These are phyloP conservation scores for Pyrus pyrifolia DNA, from an alignment of 306 rosid genomes.

Conservation along the genomic window DNA sequence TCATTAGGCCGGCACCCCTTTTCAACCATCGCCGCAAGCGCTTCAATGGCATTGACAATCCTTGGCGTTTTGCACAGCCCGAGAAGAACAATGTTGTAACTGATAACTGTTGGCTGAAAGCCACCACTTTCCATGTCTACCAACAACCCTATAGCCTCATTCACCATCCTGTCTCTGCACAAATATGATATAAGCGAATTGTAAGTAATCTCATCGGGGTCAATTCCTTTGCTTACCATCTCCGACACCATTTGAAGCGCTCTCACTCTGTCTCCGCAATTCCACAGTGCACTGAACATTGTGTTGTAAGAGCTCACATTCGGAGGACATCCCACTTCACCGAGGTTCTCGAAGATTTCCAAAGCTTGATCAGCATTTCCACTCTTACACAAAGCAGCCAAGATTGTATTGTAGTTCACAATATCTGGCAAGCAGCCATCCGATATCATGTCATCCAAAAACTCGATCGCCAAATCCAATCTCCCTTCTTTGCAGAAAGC, in stretches of 20 bases:
- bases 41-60: constrained; percentile 56
- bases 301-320: constrained; percentile 77
- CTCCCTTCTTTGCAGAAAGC: constrained; percentile 67
- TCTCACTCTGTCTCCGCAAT: constrained; percentile 49
- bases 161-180: constrained; percentile 88
- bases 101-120: constrained; percentile 51
- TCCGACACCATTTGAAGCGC: constrained; percentile 62
- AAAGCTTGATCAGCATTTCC: constrained; percentile 65
- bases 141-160: constrained; percentile 71
- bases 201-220: constrained; percentile 70
- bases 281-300: constrained; percentile 77
- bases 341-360: constrained; percentile 58
- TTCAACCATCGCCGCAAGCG: constrained; percentile 53
- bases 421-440: constrained; percentile 76
- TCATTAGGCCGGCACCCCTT: constrained; percentile 66
- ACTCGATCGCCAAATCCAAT: constrained; percentile 57
- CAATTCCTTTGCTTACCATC: constrained; percentile 55
- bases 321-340: constrained; percentile 74
- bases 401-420: constrained; percentile 68
- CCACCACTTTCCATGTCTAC: constrained; percentile 56
- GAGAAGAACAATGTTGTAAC: constrained; percentile 64
- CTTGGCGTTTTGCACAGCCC: constrained; percentile 70
- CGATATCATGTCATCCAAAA: constrained; percentile 59
- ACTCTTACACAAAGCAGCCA: constrained; percentile 63
- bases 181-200: constrained; percentile 68